phyloP scores from a whole-genome alignment of 2,329 filamentous ascomycete species.

The Aspergillus quadrilineatus region DNA sequence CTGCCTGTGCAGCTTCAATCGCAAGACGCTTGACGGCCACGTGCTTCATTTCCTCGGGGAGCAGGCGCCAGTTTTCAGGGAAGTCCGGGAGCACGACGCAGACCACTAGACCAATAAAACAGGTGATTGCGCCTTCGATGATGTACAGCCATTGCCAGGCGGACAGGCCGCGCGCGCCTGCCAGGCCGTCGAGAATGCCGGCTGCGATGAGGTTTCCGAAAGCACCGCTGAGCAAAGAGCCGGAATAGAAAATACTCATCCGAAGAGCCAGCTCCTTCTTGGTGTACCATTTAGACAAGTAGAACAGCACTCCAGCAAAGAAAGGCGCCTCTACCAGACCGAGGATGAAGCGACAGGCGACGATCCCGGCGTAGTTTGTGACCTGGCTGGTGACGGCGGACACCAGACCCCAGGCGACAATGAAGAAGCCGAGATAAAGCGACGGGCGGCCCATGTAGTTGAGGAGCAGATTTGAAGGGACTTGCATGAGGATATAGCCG shows the following conservation, averaged over 20 bases:
- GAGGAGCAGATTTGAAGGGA: constrained; percentile 49
- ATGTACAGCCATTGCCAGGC: constrained; percentile 45
- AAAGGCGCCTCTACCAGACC: constrained; percentile 50
- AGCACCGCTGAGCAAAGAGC: constrained; percentile 50
- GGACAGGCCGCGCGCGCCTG: constrained; percentile 33
- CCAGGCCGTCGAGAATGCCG: constrained; percentile 47
- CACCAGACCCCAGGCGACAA: constrained; percentile 47
- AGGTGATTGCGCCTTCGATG: constrained; percentile 40
- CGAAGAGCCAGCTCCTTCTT: constrained; percentile 52
- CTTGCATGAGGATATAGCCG: constrained; percentile 47
- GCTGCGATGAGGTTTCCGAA: constrained; percentile 58
- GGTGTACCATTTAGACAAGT: constrained; percentile 54
- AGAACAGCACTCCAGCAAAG: constrained; percentile 49
- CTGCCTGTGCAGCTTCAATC: constrained; percentile 52
- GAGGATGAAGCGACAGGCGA: constrained; percentile 48
- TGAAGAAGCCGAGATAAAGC: constrained; percentile 47
- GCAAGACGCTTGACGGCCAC: constrained; percentile 52
- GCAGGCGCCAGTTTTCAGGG: constrained; percentile 46
- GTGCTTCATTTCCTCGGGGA: constrained; percentile 46
- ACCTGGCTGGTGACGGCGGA: constrained; percentile 47
- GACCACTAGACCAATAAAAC: constrained; percentile 35
- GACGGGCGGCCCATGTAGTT: constrained; percentile 45
- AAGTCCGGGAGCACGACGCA: constrained; percentile 41
- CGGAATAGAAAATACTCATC: constrained; percentile 55
- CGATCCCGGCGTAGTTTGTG: constrained; percentile 42